A percentile compares a stretch with the other conserved stretches of the same genome.
Evolutionary conservation across 2,329 filamentous ascomycete genomes (phyloP).

Genomic region (Tolypocladium pustulatum): DNA sequence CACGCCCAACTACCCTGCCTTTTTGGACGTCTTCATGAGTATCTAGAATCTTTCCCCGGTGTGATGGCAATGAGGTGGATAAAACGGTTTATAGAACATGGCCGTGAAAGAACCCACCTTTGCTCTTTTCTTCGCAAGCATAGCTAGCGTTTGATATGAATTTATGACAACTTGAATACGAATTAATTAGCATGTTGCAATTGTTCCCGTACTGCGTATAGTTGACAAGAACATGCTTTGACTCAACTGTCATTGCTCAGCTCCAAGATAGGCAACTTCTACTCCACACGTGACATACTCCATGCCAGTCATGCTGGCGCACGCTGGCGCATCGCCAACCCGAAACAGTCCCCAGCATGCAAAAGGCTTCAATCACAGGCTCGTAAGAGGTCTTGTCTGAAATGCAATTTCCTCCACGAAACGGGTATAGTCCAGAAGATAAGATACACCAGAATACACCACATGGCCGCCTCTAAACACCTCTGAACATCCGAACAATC

Average conservation of each 20-base stretch:
- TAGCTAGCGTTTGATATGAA: not conserved
- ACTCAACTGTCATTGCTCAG: not conserved
- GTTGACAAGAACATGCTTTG: not conserved
- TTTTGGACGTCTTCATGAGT: slow-evolving; percentile 31
- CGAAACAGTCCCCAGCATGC: not conserved
- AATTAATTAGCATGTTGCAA: not conserved
- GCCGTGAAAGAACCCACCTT: not conserved
- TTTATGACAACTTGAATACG: not conserved
- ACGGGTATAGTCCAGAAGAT: not conserved
- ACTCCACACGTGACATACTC: not conserved
- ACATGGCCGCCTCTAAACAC: slow-evolving; percentile 34
- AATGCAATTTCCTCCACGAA: not conserved
- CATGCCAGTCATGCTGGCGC: too few species aligned
- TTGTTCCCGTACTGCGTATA: not conserved
- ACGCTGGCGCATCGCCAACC: not conserved
- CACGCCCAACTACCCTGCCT: slow-evolving; percentile 7
- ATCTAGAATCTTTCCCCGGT: not conserved
- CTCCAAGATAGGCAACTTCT: not conserved
- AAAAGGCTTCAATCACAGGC: not conserved
- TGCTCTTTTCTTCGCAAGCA: not conserved
- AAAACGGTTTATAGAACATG: not conserved
- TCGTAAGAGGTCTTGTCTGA: not conserved
- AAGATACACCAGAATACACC: not conserved
- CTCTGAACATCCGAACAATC: slow-evolving; percentile 75
- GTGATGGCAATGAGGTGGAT: not conserved